These are phyloP conservation scores for Lavandula angustifolia DNA, from an alignment of 257 asterid species.

Conservation along the genomic window DNA sequence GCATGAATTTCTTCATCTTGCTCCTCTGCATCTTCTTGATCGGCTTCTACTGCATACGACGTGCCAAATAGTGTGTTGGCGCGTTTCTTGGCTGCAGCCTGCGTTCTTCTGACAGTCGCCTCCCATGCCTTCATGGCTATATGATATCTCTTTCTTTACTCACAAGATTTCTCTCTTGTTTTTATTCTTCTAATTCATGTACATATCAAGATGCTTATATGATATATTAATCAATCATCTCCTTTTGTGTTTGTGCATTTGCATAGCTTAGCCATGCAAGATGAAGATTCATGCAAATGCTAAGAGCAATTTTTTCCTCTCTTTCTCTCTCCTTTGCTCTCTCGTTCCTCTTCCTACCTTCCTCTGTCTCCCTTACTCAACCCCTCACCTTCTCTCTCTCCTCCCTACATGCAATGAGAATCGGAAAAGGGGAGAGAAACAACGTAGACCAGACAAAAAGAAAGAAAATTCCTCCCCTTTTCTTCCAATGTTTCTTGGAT, in stretches of 20 bases:
- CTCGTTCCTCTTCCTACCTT: slow-evolving; percentile 14
- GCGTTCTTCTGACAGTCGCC: slow-evolving; percentile 85
- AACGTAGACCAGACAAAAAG: slow-evolving; percentile 47
- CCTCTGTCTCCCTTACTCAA: no score
- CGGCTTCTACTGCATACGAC: slow-evolving; percentile 41
- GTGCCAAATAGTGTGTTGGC: slow-evolving; percentile 81
- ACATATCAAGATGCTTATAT: slow-evolving; percentile 5
- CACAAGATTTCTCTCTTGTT: not conserved
- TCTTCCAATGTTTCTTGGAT: slow-evolving; percentile 20
- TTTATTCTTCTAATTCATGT: slow-evolving; percentile 6
- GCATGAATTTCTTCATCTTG: slow-evolving; percentile 49
- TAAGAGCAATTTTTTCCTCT: not conserved
- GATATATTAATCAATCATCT: not conserved
- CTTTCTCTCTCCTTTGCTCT: not conserved
- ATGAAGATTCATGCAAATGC: slow-evolving; percentile 28
- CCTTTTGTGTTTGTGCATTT: not conserved
- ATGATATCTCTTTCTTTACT: no score
- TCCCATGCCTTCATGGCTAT: slow-evolving; percentile 95
- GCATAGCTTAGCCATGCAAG: slow-evolving; percentile 36
- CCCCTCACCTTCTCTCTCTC: slow-evolving; percentile 37
- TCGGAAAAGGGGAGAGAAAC: slow-evolving; percentile 36
- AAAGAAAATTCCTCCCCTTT: not conserved
- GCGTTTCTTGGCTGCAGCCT: slow-evolving; percentile 87
- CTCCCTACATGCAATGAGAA: slow-evolving; percentile 44
- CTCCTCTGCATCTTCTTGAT: slow-evolving; percentile 24